Conservation (phyloP, 116 monocot genomes). For the Trichopus zeylanicus region DNA sequence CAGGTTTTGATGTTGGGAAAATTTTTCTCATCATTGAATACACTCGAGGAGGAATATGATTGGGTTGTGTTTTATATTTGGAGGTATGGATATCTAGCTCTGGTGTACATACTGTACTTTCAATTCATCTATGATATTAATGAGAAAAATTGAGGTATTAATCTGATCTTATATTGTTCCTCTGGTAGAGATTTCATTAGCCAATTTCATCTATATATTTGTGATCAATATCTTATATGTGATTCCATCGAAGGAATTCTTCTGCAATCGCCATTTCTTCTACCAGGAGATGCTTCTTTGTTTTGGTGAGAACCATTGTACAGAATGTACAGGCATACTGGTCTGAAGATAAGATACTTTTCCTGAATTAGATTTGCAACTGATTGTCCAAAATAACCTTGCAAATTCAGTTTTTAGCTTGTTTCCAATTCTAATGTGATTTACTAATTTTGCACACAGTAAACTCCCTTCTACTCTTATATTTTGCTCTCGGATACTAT, state of each 20-base stretch:
- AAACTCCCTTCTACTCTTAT: too few relatives aligned
- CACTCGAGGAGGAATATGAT: conserved; percentile 12
- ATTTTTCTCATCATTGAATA: conserved; percentile 13
- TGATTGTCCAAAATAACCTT: too few relatives aligned
- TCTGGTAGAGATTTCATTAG: not conserved
- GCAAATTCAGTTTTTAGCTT: too few relatives aligned
- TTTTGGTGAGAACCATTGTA: not conserved
- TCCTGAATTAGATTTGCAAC: too few relatives aligned
- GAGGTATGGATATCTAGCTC: conserved; percentile 8
- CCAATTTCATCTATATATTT: not conserved
- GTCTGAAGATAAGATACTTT: too few relatives aligned
- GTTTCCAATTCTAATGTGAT: too few relatives aligned
- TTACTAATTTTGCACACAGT: too few relatives aligned
- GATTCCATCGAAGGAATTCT: too few relatives aligned
- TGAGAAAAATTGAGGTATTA: not conserved
- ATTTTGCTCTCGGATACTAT: too few relatives aligned
- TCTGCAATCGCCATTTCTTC: too few relatives aligned
- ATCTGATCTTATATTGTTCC: not conserved
- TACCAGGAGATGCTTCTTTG: not conserved
- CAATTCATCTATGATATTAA: not conserved
- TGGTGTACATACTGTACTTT: conserved; percentile 19
- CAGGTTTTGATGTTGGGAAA: not conserved
- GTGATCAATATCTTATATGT: not conserved
- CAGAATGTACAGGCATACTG: too few relatives aligned
- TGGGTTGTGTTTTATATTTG: not conserved